These are phyloP conservation scores for Geosmithia morbida DNA, from an alignment of 2,329 filamentous ascomycete genomes.

Conservation along the genomic window DNA sequence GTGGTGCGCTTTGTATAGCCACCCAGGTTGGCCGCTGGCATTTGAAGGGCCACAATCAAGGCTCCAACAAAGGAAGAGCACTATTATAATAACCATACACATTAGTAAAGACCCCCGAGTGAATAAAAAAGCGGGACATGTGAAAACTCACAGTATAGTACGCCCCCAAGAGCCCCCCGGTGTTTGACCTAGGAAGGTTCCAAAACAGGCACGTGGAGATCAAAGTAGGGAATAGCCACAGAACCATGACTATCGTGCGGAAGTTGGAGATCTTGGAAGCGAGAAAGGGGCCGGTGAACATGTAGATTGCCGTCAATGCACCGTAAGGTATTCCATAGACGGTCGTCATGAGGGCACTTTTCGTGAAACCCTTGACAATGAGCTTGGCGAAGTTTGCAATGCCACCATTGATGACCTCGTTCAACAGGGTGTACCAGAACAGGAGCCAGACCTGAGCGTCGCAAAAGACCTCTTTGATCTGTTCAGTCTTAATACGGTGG, in stretches of 20 bases:
- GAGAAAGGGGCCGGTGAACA: conserved; percentile 4
- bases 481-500: conserved; percentile 19
- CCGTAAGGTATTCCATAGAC: conserved; percentile 19
- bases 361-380: conserved; percentile 16
- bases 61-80: conserved; percentile 26
- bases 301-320: conserved; percentile 3
- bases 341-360: conserved; percentile 18
- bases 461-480: conserved; percentile 20
- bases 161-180: conserved; percentile 11
- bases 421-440: conserved; percentile 15
- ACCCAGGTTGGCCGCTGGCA: conserved; percentile 28
- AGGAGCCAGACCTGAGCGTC: conserved; percentile 24
- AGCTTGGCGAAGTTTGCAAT: conserved; percentile 15
- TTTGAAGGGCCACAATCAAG: conserved; percentile 33
- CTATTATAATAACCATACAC: not conserved
- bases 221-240: conserved; percentile 4
- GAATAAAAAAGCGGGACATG: not conserved
- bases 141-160: conserved; percentile 8
- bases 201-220: conserved; percentile 3
- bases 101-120: not conserved
- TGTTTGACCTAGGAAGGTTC: conserved; percentile 3
- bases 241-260: conserved; percentile 4
- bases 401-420: conserved; percentile 8
- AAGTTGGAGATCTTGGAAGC: conserved; percentile 6
- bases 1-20: conserved; percentile 29